phyloP scores from a whole-genome alignment of 2,329 filamentous ascomycete species.

The Botryotinia globosa region DNA sequence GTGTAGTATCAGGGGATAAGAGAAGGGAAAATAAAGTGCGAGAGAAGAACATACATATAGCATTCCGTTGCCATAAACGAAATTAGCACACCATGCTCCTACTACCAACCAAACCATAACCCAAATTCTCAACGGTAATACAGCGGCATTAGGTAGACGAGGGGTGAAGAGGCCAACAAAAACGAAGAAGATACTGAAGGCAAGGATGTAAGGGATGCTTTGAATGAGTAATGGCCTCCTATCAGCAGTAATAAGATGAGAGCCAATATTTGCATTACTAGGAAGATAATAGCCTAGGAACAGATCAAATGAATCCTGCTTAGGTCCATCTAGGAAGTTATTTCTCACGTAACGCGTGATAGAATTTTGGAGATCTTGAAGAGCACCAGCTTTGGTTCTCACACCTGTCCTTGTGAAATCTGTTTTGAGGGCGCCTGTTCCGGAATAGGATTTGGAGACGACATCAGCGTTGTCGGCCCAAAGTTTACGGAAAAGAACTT shows the following conservation, averaged over 20 bases:
- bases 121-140: slow-evolving; percentile 81
- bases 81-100: slow-evolving; percentile 68
- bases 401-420: slow-evolving; percentile 94
- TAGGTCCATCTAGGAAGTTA: slow-evolving; percentile 90
- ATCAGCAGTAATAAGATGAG: slow-evolving; percentile 76
- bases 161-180: slow-evolving; percentile 71
- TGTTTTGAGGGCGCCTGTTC: slow-evolving; percentile 95
- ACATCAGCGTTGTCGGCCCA: slow-evolving; percentile 99
- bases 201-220: slow-evolving; percentile 83
- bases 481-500: slow-evolving; percentile 89
- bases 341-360: slow-evolving; percentile 87
- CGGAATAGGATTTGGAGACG: slow-evolving; percentile 88
- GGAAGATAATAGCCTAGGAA: slow-evolving; percentile 87
- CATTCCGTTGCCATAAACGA: slow-evolving; percentile 82
- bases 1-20: neutral
- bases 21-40: neutral
- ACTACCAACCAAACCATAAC: slow-evolving; percentile 73
- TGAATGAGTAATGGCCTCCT: slow-evolving; percentile 83
- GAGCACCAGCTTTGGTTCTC: slow-evolving; percentile 77
- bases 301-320: slow-evolving; percentile 93
- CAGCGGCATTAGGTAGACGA: slow-evolving; percentile 66
- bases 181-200: slow-evolving; percentile 76
- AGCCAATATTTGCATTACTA: slow-evolving; percentile 59
- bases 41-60: slow-evolving; percentile 72
- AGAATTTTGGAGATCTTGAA: slow-evolving; percentile 86